phyloP scores from a whole-genome alignment of 2,329 filamentous ascomycete species.

The Cercospora sesami region DNA sequence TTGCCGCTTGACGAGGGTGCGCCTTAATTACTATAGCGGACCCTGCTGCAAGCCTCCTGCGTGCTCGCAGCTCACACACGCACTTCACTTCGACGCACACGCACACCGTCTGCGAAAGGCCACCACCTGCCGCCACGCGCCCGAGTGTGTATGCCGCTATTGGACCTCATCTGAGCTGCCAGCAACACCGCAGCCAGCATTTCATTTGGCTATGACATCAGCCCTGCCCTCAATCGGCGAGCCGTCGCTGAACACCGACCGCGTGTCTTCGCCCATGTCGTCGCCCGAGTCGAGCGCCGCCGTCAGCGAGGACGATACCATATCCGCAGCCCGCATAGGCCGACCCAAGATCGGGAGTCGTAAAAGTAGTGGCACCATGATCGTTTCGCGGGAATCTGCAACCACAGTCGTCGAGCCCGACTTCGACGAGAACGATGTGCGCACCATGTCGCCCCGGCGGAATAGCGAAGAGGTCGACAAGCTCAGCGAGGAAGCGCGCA shows the following conservation, averaged over 20 bases:
- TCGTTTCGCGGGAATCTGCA: constrained; percentile 62
- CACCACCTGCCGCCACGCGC: background rate
- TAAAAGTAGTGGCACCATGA: constrained; percentile 77
- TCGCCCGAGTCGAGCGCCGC: constrained; percentile 35
- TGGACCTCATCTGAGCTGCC: background rate
- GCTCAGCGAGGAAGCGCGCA: constrained; percentile 77
- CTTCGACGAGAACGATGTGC: constrained; percentile 75
- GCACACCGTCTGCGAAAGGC: background rate
- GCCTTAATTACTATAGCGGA: background rate
- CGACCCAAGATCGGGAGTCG: constrained; percentile 69
- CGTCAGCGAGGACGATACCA: constrained; percentile 37
- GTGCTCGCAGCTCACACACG: background rate
- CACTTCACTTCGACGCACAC: background rate
- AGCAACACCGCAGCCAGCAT: background rate
- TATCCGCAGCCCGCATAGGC: constrained; percentile 31
- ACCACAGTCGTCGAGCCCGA: constrained; percentile 68
- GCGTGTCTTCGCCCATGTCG: constrained; percentile 24
- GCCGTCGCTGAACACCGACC: constrained; percentile 22
- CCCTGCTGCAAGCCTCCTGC: background rate
- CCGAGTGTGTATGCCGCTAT: background rate
- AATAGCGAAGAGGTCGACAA: constrained; percentile 89
- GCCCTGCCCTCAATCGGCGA: constrained; percentile 30
- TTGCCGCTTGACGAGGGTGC: background rate
- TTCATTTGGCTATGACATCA: constrained; percentile 26
- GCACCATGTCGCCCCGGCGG: constrained; percentile 89